Evolutionary conservation across 129 eudicot species (phyloP).

Genomic region (Apium graveolens): DNA sequence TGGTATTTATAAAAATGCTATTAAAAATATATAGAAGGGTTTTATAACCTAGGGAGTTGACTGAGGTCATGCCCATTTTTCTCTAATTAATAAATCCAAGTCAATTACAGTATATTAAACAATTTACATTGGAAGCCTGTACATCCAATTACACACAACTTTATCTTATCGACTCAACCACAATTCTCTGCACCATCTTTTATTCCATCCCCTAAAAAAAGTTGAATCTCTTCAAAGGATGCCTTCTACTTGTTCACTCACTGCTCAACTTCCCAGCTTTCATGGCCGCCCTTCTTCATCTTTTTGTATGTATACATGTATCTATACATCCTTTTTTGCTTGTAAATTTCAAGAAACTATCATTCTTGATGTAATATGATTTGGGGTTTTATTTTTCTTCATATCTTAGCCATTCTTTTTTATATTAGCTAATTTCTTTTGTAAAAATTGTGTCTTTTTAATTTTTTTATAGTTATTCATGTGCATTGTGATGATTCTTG

Average conservation of each 20-base stretch:
- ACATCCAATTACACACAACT: background rate
- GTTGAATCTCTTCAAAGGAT: background rate
- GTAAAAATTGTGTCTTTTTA: background rate
- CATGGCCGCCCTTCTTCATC: background rate
- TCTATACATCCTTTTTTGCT: background rate
- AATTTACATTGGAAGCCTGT: background rate
- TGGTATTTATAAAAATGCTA: too few relatives aligned
- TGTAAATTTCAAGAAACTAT: background rate
- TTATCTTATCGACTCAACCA: conserved; percentile 6
- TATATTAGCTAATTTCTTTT: background rate
- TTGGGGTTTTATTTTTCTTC: background rate
- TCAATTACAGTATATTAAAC: background rate
- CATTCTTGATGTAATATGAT: background rate
- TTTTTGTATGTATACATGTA: background rate
- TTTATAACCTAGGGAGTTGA: too few relatives aligned
- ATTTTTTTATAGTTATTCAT: background rate
- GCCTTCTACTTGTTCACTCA: background rate
- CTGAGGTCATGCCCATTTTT: too few relatives aligned
- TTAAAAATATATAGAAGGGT: too few relatives aligned
- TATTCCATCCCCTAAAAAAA: background rate
- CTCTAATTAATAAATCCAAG: background rate
- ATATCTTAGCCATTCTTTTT: too few relatives aligned
- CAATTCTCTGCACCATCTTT: background rate
- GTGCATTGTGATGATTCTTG: background rate
- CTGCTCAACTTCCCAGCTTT: background rate